A percentile compares a stretch with the other conserved stretches of the same genome.
Conservation (phyloP, 345 rosid species). For the Garcia nutans region DNA sequence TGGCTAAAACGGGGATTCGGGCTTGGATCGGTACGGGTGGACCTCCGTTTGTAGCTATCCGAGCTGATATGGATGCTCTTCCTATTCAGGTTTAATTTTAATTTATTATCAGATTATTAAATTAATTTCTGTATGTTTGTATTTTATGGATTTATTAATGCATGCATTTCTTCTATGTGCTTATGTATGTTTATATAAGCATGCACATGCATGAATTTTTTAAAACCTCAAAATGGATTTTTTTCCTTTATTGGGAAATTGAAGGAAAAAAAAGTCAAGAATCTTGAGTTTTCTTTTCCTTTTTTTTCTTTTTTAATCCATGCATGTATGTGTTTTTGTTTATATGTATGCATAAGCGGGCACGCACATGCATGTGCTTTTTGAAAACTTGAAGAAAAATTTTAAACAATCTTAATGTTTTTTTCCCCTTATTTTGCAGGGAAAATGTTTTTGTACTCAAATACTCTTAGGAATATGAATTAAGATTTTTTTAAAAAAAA, state of each 20-base stretch:
- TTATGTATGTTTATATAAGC: background rate
- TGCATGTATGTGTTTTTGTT: no score
- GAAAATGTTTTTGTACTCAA: background rate
- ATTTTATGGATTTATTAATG: background rate
- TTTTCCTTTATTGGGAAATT: background rate
- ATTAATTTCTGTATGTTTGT: no score
- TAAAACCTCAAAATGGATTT: no score
- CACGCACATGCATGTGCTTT: no score
- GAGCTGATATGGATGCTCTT: slow-evolving; percentile 89
- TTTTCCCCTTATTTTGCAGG: background rate
- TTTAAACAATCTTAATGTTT: background rate
- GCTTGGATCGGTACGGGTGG: slow-evolving; percentile 73
- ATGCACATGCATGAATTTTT: background rate
- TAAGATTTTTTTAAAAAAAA: background rate
- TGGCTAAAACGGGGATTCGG: slow-evolving; percentile 76
- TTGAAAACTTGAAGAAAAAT: background rate
- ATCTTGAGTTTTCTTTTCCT: background rate
- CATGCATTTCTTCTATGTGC: no score
- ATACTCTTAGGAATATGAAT: no score
- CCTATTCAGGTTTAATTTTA: slow-evolving; percentile 57
- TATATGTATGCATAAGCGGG: no score
- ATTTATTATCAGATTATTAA: background rate
- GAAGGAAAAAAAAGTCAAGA: background rate
- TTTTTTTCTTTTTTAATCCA: background rate
- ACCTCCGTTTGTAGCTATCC: slow-evolving; percentile 67